Evolutionary conservation across 345 rosid species (phyloP).

Genomic region (Aquilaria sinensis): DNA sequence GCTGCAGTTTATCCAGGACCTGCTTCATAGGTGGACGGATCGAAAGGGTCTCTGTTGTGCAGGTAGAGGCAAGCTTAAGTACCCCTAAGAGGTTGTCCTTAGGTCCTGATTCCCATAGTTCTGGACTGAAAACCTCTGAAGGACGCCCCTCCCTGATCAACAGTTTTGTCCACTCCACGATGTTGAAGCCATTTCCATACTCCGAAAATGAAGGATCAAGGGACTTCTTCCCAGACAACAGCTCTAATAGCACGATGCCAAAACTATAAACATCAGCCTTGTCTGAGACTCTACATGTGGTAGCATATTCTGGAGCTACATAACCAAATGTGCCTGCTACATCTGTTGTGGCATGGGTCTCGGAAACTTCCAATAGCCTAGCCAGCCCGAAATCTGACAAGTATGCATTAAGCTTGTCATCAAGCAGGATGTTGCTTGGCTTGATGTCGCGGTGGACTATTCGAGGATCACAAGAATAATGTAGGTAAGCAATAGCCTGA

Average conservation of each 20-base stretch:
- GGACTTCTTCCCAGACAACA: conserved; percentile 60
- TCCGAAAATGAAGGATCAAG: conserved; percentile 66
- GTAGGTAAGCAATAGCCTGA: conserved; percentile 64
- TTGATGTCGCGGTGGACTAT: conserved; percentile 70
- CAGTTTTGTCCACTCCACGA: conserved; percentile 57
- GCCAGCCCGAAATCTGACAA: conserved; percentile 70
- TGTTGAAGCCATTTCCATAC: conserved; percentile 58
- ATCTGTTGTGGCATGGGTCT: conserved; percentile 68
- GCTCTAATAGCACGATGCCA: conserved; percentile 52
- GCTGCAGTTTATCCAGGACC: conserved; percentile 51
- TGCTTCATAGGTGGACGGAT: conserved; percentile 51
- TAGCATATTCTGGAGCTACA: conserved; percentile 74
- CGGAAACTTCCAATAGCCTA: conserved; percentile 59
- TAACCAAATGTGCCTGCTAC: conserved; percentile 75
- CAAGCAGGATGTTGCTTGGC: conserved; percentile 68
- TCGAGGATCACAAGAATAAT: conserved; percentile 58
- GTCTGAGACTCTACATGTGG: conserved; percentile 65
- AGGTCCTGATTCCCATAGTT: conserved; percentile 50
- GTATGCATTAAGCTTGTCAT: conserved; percentile 55
- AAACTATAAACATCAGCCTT: conserved; percentile 76
- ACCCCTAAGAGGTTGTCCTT: conserved; percentile 37
- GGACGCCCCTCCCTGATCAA: conserved; percentile 47
- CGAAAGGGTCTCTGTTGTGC: conserved; percentile 50
- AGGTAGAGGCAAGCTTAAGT: conserved; percentile 45
- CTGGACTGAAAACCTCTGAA: conserved; percentile 36